Conservation (phyloP, 495 filamentous ascomycete genomes). For the Aspergillus conjunctus region DNA sequence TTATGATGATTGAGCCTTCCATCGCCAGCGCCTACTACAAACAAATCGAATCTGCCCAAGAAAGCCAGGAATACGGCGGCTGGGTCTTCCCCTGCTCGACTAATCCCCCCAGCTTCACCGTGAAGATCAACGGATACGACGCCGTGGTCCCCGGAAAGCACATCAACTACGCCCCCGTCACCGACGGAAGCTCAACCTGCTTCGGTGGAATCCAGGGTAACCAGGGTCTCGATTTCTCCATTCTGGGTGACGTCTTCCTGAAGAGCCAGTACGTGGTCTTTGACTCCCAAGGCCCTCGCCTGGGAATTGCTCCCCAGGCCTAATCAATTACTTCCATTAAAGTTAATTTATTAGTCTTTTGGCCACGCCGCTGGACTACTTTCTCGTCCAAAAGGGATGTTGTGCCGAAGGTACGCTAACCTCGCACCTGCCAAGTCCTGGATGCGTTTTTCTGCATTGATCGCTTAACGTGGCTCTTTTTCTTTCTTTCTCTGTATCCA, state of each 20-base stretch:
- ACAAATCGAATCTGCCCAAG: conserved; percentile 52
- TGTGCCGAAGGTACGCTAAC: no score
- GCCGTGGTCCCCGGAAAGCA: conserved; percentile 47
- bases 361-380: not conserved
- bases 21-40: conserved; percentile 67
- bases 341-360: not conserved
- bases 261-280: conserved; percentile 81
- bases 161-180: conserved; percentile 49
- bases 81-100: conserved; percentile 69
- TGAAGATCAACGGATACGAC: conserved; percentile 53
- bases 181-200: conserved; percentile 52
- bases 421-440: no score
- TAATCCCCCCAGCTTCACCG: conserved; percentile 61
- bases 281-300: conserved; percentile 54
- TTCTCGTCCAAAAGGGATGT: no score
- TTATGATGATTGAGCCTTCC: conserved; percentile 60
- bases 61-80: conserved; percentile 56
- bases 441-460: no score
- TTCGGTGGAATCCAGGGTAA: conserved; percentile 67
- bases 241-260: conserved; percentile 78
- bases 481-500: not conserved
- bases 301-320: conserved; percentile 63
- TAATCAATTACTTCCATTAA: not conserved
- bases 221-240: conserved; percentile 63
- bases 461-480: not conserved